Conservation (phyloP, 768 basidiomycete genomes). For the Cyclocybe aegerita region DNA sequence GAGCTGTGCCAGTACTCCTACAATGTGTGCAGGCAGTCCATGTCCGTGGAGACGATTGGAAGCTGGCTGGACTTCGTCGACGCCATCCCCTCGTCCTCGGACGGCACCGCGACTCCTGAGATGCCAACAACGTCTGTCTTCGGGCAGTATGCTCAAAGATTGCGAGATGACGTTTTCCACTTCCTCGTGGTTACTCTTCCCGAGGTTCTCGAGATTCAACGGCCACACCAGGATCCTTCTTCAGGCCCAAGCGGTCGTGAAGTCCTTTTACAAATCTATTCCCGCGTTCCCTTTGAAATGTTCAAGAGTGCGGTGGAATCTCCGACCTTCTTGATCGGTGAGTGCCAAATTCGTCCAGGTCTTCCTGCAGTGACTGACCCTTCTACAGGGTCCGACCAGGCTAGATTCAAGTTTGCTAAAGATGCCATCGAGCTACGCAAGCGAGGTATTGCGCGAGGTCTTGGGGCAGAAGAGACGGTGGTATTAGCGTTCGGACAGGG, state of each 20-base stretch:
- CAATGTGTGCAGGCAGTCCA: slow-evolving; percentile 71
- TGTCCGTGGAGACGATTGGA: slow-evolving; percentile 71
- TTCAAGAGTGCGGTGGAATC: slow-evolving; percentile 84
- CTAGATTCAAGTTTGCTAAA: slow-evolving; percentile 90
- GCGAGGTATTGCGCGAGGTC: slow-evolving; percentile 67
- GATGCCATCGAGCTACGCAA: slow-evolving; percentile 84
- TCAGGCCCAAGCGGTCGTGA: slow-evolving; percentile 59
- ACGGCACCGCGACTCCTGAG: slow-evolving; percentile 53
- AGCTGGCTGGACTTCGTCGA: slow-evolving; percentile 81
- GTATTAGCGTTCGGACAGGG: slow-evolving; percentile 84
- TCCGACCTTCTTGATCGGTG: slow-evolving; percentile 77
- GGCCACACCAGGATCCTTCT: slow-evolving; percentile 35
- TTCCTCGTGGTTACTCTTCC: slow-evolving; percentile 78
- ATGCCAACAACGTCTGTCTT: slow-evolving; percentile 59
- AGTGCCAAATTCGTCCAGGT: slow-evolving; percentile 12
- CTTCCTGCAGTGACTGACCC: slow-evolving; percentile 16
- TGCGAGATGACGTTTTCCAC: slow-evolving; percentile 76
- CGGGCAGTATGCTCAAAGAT: slow-evolving; percentile 72
- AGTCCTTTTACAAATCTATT: slow-evolving; percentile 70
- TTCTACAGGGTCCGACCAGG: slow-evolving; percentile 71
- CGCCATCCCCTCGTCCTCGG: slow-evolving; percentile 45
- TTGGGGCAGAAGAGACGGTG: slow-evolving; percentile 84
- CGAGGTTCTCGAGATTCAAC: slow-evolving; percentile 55
- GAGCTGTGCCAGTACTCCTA: slow-evolving; percentile 82
- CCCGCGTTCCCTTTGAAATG: slow-evolving; percentile 82